Evolutionary conservation across 495 filamentous ascomycete species (phyloP), one percentile per base, ranked within the genome.

Genomic region (Neurospora sp.): DNA sequence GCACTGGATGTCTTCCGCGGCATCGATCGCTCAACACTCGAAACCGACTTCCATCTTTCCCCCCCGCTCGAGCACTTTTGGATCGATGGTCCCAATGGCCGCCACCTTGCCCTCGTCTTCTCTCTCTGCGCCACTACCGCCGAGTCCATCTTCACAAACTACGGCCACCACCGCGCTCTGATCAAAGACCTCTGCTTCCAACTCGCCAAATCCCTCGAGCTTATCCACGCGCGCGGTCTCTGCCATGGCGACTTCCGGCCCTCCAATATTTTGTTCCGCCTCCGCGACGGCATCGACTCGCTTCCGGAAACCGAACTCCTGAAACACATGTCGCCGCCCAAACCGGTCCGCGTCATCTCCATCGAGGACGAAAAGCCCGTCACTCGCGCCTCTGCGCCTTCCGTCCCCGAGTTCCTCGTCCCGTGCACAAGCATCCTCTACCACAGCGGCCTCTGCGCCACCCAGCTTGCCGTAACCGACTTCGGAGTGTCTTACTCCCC

Each of bases 1-100:
- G 72, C 75, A n/a, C 12, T 76, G 62, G 70, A 77, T 2, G 16
- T 23, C 23, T 72, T 80, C 18, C 12, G 5, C 7, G 44, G n/a
- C 4, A 74, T 35, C 2, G 35, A 73, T 0, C 1, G 20, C 7
- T 60, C 5, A 1, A 60, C 75, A 4, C 54, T 75, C 8, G 72
- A 79, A 0, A 72, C 60, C 11, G 16, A 35, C 35, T 35, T 35
- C 35, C 35, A 35, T 35, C 39, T 0, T 39, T 76, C 8, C 70
- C 76, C 39, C 0, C 75, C 79, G 0, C 40, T 81, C 0, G 77
- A 82, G 31, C 71, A 80, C n/a, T 85, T 85, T 60, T 78, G 72
- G 76, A 41, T 84, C 16, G 70, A 81, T 20, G 84, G 84, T 4
- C 82, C 82, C 14, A 84, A 85, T 62, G 82, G 83, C 0, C 70